Conservation (phyloP, 345 rosid genomes). For the Ailanthus altissimus region DNA sequence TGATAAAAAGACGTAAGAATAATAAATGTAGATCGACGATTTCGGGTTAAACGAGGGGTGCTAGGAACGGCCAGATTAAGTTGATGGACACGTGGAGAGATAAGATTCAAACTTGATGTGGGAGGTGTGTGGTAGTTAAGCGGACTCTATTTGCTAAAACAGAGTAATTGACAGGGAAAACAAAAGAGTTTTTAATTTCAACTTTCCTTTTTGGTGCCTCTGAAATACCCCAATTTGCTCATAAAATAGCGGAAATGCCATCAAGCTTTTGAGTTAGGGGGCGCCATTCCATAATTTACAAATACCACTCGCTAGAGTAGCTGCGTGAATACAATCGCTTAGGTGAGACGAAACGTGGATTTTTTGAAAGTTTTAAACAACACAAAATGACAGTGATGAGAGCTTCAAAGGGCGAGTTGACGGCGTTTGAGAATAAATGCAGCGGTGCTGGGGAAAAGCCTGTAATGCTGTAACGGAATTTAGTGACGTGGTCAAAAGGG, state of each 20-base stretch:
- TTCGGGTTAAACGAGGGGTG: conserved; percentile 14
- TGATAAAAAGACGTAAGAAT: neutral
- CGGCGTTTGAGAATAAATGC: neutral
- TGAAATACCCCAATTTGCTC: neutral
- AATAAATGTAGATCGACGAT: conserved; percentile 11
- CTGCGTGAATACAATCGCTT: neutral
- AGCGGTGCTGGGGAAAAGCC: neutral
- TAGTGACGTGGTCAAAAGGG: conserved; percentile 8
- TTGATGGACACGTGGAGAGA: conserved; percentile 18
- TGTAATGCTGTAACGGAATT: conserved; percentile 11
- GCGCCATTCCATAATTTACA: conserved; percentile 14
- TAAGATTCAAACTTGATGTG: conserved; percentile 8
- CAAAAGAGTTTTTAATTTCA: neutral
- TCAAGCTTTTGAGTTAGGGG: conserved; percentile 18
- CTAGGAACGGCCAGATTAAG: conserved; percentile 16
- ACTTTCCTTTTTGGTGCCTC: conserved; percentile 7
- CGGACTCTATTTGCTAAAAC: conserved; percentile 20
- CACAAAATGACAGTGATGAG: neutral
- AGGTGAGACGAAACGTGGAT: neutral
- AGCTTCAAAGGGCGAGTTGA: neutral
- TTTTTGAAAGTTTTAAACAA: too few species aligned
- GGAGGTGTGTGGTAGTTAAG: conserved; percentile 26
- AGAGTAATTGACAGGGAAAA: conserved; percentile 14
- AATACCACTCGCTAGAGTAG: neutral
- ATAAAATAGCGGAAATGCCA: conserved; percentile 26